Evolutionary conservation across 768 basidiomycete genomes (phyloP).

Genomic region (Neoboletus brunneissimus): DNA sequence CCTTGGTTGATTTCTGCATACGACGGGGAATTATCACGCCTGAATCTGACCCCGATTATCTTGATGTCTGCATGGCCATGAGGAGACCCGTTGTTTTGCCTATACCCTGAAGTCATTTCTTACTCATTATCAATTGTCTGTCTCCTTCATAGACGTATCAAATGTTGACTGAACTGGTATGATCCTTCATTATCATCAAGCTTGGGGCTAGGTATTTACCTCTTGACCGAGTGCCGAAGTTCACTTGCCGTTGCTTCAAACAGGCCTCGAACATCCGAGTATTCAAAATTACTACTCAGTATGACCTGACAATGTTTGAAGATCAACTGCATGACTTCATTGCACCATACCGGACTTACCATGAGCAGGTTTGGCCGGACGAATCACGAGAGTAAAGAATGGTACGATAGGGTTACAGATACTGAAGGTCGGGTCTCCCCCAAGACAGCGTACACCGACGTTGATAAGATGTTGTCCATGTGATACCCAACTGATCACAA

Average conservation of each 20-base stretch:
- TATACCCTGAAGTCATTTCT: conserved; percentile 10
- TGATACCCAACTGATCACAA: background rate
- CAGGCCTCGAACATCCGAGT: background rate
- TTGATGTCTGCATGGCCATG: conserved; percentile 26
- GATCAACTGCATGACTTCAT: background rate
- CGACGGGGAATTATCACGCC: conserved; percentile 33
- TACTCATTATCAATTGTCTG: background rate
- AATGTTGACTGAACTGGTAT: background rate
- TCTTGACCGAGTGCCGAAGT: background rate
- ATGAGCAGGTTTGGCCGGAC: background rate
- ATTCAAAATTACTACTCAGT: no score
- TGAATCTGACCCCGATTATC: conserved; percentile 23
- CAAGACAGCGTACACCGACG: background rate
- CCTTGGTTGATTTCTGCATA: conserved; percentile 41
- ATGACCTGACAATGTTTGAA: background rate
- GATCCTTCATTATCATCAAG: background rate
- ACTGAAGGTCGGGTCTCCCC: background rate
- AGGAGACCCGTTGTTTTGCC: conserved; percentile 18
- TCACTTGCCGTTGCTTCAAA: background rate
- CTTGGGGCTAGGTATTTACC: background rate
- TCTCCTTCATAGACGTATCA: background rate
- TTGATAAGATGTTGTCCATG: background rate
- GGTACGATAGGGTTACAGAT: background rate
- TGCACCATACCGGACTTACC: background rate
- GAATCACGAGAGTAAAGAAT: background rate